These are phyloP conservation scores for Calonectria henricotiae DNA, from an alignment of 2,329 filamentous ascomycete genomes.

Conservation along the genomic window DNA sequence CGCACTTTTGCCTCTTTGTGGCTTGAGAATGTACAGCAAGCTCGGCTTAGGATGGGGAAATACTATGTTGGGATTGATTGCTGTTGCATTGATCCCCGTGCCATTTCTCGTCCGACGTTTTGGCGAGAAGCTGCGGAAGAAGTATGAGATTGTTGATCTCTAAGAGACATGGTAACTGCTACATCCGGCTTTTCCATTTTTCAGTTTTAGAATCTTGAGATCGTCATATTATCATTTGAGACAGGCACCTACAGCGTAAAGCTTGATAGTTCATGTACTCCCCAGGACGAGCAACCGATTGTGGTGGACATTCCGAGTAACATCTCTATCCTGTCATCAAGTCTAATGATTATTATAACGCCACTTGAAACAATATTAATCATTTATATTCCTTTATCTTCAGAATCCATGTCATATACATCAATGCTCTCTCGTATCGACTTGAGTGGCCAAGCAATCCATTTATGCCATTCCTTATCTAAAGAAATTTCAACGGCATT, in stretches of 20 bases:
- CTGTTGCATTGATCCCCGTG: constrained; percentile 60
- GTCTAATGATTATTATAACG: neutral
- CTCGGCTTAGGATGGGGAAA: constrained; percentile 66
- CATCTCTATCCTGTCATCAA: too few relatives aligned
- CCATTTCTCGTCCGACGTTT: constrained; percentile 60
- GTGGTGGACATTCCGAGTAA: neutral
- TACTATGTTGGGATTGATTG: constrained; percentile 60
- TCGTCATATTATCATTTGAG: too few relatives aligned
- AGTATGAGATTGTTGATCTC: constrained; percentile 35
- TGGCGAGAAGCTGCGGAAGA: constrained; percentile 55
- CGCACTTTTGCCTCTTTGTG: constrained; percentile 35
- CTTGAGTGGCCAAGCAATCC: constrained; percentile 39
- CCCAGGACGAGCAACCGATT: too few relatives aligned
- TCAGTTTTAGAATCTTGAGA: neutral
- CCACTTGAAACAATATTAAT: neutral
- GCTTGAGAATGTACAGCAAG: constrained; percentile 47
- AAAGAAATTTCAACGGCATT: constrained; percentile 26
- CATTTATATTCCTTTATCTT: neutral
- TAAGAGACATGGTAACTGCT: neutral
- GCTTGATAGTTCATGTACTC: too few relatives aligned
- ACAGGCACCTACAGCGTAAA: neutral
- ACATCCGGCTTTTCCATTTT: neutral
- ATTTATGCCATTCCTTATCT: constrained; percentile 37
- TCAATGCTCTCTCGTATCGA: constrained; percentile 34
- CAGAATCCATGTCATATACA: constrained; percentile 38